Base-by-base conservation (phyloP, 306 rosid species). In the Pterocarpus santalinus region DNA sequence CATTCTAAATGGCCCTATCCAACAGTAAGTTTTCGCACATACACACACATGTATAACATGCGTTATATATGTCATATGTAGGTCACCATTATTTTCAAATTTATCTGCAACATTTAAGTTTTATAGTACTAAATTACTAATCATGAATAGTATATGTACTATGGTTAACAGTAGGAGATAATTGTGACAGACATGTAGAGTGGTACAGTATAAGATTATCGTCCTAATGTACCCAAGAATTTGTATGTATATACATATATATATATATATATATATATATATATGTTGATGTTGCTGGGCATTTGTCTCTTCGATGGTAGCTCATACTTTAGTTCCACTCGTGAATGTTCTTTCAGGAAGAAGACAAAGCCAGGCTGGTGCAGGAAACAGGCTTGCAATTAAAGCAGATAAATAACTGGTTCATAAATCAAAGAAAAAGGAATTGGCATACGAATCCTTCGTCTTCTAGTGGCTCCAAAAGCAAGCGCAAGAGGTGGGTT, bases 1-100 rank as follows among this genome's bases (percentile, higher is more conserved):
- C 99, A 95, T 85, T 87, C 99, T 2, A 93, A 95, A 84, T 95
- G 99, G 99, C 99, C 99, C 35, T 95, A 95, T 85, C 99, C 99
- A 43, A 95, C 99, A 1, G 99, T 95, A 82, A 86, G 91, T 79
- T 69, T 56, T 47, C n/a, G 14, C 55, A 34, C 47, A 43, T 10
- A 43, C 47, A 43, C 47, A 46, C 5, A 7, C 13, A 46, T 46
- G 3, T 0, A 46, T 7, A 7, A 7, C 44, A 39, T 2, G 49
- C 8, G 49, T 43, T 43, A 43, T 8, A 43, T 43, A 43, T 43
- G 12, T 47, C 68, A 34, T 61, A 32, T 46, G 53, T 64, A 58
- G 44, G 55, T 43, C 57, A 12, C 46, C 43, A 28, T 22, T 6
- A 12, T 17, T 66, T 53, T 66, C 36, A 55, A 34, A 34, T 66